Conservation (phyloP, 1,284 basidiomycete species). For the Boletus sp. region DNA sequence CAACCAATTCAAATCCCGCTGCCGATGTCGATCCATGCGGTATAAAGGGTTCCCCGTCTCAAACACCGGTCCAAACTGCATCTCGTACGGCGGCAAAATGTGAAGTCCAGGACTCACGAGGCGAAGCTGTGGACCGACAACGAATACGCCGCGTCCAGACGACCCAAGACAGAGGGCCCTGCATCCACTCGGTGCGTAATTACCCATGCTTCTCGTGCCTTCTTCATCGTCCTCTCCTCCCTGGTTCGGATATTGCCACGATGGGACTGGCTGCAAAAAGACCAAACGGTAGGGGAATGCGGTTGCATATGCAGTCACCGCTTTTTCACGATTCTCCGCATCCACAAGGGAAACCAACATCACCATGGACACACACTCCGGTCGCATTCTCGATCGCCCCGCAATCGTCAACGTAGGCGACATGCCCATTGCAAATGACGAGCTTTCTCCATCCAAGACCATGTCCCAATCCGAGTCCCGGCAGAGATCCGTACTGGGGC, state of each 20-base stretch:
- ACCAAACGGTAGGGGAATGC: conserved; percentile 28
- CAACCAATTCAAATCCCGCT: neutral
- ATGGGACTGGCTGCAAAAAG: conserved; percentile 12
- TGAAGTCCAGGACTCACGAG: conserved; percentile 30
- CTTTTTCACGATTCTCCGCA: neutral
- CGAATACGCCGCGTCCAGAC: conserved; percentile 35
- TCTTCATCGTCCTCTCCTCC: neutral
- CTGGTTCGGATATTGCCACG: neutral
- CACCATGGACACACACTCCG: conserved; percentile 23
- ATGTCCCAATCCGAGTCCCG: neutral
- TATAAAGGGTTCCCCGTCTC: conserved; percentile 29
- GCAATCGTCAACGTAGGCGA: conserved; percentile 31
- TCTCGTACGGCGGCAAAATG: conserved; percentile 34
- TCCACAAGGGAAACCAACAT: conserved; percentile 33
- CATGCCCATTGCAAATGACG: neutral
- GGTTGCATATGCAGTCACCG: neutral
- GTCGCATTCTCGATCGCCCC: conserved; percentile 20
- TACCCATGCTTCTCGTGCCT: neutral
- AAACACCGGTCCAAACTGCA: conserved; percentile 35
- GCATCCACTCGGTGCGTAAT: conserved; percentile 12
- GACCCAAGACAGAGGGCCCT: conserved; percentile 29
- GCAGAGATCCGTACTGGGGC: neutral
- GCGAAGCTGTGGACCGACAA: conserved; percentile 29
- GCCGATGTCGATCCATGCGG: conserved; percentile 18
- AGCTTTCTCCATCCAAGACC: neutral